Base-by-base conservation (phyloP, 192 early-diverging fungal genomes). In the Podila clonocystis region DNA sequence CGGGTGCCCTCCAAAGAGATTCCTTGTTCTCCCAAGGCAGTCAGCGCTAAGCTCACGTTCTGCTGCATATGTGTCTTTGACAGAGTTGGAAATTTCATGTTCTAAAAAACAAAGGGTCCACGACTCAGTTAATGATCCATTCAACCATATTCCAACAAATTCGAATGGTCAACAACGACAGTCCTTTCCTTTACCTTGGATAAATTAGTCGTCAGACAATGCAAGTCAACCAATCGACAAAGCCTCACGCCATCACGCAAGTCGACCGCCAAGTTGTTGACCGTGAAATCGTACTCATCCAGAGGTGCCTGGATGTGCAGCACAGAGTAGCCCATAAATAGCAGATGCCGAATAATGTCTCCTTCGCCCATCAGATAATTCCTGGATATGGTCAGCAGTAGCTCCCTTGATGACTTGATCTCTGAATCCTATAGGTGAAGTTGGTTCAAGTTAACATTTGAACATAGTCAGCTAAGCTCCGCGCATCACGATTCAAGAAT, bases 41-140 rank as follows among this genome's bases (percentile, higher is more conserved):
- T 69, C 15, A 83, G 63, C 0, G 74, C 82, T 9, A 83, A n/a
- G 20, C 36, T 73, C 45, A 83, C 82, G 30, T 83, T 83, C 48
- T 83, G 74, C 28, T 78, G 75, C 82, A 78, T 75, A n/a, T 83
- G 82, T 9, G 75, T 26, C 49, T 77, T 76, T 19, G 82, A 76
- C 5, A 77, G 70, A 4, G 74, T 75, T 22, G 82, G 82, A 30
- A 77, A 77, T 66, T 77, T 75, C 71, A 83, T 75, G 66, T 79
- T 75, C 73, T 83, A 65, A 65, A 15, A 31, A 48, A n/a, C 29
- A 58, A 45, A 17, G 49, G 0, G 19, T 36, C 5, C 22, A 28
- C 2, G 49, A 36, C 24, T 9, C 11, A 22, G 28, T 26, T 8
- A 24, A 24, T 29, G 34, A 45, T 41, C 41, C 15, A 2, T 45